Evolutionary conservation across 352 stramenopile species (phyloP), one percentile per base, ranked within the genome.

Genomic region (Elongisporangium undulatum): DNA sequence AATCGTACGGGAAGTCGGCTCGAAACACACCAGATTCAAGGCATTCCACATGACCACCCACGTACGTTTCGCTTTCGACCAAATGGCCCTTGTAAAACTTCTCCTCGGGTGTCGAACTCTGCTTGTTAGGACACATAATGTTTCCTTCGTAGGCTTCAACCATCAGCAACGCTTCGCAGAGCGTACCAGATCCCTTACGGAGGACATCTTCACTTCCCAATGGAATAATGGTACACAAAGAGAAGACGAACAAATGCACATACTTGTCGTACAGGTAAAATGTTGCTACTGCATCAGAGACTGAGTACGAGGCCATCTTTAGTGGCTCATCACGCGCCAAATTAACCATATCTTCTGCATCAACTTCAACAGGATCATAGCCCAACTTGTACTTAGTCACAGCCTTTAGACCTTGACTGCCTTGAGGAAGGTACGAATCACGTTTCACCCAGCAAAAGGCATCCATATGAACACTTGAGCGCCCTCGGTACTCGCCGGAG

Each of bases 181-280:
- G 79, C n/a, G 98, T 99, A 49, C 98, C 93, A 0, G 87, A 97
- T 13, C 89, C 89, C 74, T 96, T 94, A 53, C 97, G 89, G 45
- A 99, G 76, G n/a, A 99, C 97, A 75, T 99, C 97, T 74, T 99
- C 97, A 4, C 94, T 87, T 20, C 90, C 90, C 61, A 99, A 81
- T 4, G 97, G 97, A 76, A 99, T 99, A 67, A 99, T 98, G 2
- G 97, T 99, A 68, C 96, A 99, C 50, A 99, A 81, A 52, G 92
- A 99, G 73, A 99, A 99, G 55, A 99, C 98, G 71, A 99, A 99
- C 58, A 99, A 71, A 68, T 99, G 97, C 26, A 99, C 97, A 65
- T 99, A 99, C 65, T 98, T 98, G 62, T 98, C 96, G 73, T 99
- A 99, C 16, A 99, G 74, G 72, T 99, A 99, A 71, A 99, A 99